Conservation (phyloP, 495 filamentous ascomycete genomes). For the Penicillium lagena region DNA sequence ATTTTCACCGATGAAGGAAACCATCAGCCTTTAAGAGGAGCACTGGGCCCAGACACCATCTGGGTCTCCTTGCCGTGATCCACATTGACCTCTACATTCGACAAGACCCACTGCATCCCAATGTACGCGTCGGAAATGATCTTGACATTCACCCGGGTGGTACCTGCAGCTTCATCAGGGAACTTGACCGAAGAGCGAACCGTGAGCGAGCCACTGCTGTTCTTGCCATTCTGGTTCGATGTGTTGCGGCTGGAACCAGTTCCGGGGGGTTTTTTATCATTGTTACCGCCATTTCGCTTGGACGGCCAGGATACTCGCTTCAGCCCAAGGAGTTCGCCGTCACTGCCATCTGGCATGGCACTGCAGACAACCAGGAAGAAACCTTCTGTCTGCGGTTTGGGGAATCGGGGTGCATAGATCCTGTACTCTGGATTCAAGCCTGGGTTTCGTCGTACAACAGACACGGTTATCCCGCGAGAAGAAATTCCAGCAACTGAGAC, state of each 20-base stretch:
- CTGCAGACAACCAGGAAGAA: conserved; percentile 71
- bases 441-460: conserved; percentile 60
- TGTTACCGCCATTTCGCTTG: conserved; percentile 16
- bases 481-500: conserved; percentile 55
- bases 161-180: conserved; percentile 31
- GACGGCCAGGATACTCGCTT: conserved; percentile 75
- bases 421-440: conserved; percentile 54
- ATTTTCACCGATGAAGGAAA: not conserved
- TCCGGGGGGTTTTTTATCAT: conserved; percentile 9
- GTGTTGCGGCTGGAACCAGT: conserved; percentile 21
- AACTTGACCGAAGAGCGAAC: conserved; percentile 53
- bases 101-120: conserved; percentile 61
- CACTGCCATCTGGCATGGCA: conserved; percentile 47
- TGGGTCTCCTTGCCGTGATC: conserved; percentile 10
- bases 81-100: conserved; percentile 21
- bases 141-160: conserved; percentile 53
- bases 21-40: conserved; percentile 11
- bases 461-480: conserved; percentile 54
- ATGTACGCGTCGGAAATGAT: conserved; percentile 84
- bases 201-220: conserved; percentile 5
- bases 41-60: conserved; percentile 17
- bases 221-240: conserved; percentile 12
- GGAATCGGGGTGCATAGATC: conserved; percentile 82
- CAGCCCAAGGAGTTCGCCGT: conserved; percentile 71
- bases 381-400: conserved; percentile 91